Evolutionary conservation across 441 rosid species (phyloP).

Genomic region (Syzygium malaccense): DNA sequence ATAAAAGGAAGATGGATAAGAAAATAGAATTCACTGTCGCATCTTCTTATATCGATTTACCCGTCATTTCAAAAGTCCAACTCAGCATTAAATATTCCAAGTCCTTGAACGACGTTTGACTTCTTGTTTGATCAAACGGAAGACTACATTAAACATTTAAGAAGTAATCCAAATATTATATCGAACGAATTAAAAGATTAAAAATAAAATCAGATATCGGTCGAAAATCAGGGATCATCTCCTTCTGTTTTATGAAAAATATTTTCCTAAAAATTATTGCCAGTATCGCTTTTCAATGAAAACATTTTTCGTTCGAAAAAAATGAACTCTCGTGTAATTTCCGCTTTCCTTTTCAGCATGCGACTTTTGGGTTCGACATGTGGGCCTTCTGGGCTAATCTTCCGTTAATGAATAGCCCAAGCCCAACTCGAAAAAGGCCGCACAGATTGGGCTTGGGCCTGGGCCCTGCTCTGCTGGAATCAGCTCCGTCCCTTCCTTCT

Average conservation of each 20-base stretch:
- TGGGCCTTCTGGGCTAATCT: background rate
- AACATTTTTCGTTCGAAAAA: background rate
- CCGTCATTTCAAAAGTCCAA: background rate
- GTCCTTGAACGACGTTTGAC: background rate
- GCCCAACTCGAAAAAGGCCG: background rate
- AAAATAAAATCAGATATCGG: background rate
- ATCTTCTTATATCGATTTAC: background rate
- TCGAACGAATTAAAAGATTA: background rate
- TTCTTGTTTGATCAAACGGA: background rate
- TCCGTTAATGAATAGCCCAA: background rate
- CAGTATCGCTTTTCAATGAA: fast-evolving
- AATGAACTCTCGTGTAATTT: background rate
- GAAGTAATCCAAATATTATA: background rate
- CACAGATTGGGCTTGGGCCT: background rate
- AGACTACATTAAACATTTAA: background rate
- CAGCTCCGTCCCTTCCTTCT: background rate
- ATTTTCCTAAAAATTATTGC: background rate
- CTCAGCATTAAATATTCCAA: background rate
- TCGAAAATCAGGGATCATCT: background rate
- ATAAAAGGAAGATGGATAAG: background rate
- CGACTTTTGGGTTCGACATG: background rate
- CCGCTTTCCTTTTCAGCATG: background rate
- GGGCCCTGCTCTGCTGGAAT: background rate
- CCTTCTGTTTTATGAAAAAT: fast-evolving
- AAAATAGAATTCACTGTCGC: background rate